Evolutionary conservation across 2,329 filamentous ascomycete species (phyloP).

Genomic region (Fusarium aywerte): DNA sequence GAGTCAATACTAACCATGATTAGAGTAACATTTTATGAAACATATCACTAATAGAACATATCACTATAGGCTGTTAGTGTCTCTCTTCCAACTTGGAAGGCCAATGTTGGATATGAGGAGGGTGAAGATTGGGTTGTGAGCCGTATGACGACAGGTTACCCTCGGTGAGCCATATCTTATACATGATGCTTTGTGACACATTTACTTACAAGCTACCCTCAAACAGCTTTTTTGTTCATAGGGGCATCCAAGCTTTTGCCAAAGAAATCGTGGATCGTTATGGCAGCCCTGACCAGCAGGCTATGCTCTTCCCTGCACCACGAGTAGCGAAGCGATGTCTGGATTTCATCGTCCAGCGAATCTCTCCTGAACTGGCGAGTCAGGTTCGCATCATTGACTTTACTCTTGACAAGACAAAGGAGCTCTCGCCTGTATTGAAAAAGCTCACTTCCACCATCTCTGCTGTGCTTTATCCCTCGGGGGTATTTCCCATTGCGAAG

Average conservation of each 20-base stretch:
- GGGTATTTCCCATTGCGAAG: conserved; percentile 79
- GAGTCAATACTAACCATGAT: conserved; percentile 51
- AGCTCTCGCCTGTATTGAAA: conserved; percentile 62
- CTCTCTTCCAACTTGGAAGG: conserved; percentile 90
- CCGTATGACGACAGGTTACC: conserved; percentile 91
- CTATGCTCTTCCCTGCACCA: conserved; percentile 84
- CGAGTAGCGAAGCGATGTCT: conserved; percentile 77
- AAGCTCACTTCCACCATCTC: conserved; percentile 70
- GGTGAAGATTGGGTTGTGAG: conserved; percentile 86
- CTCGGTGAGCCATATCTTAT: conserved; percentile 65
- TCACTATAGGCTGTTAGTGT: conserved; percentile 85
- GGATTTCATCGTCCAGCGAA: conserved; percentile 74
- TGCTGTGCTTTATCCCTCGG: conserved; percentile 76
- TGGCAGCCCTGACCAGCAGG: conserved; percentile 70
- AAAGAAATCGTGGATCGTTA: conserved; percentile 72
- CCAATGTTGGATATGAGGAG: conserved; percentile 95
- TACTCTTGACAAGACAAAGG: conserved; percentile 66
- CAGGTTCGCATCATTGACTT: conserved; percentile 70
- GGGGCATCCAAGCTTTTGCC: conserved; percentile 79
- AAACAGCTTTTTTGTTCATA: conserved; percentile 90
- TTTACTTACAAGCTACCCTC: conserved; percentile 24
- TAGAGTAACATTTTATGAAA: background rate
- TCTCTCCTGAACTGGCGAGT: conserved; percentile 60
- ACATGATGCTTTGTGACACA: background rate
- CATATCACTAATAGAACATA: background rate